phyloP scores from a whole-genome alignment of 768 basidiomycete species.

The Cystofilobasidium macerans region DNA sequence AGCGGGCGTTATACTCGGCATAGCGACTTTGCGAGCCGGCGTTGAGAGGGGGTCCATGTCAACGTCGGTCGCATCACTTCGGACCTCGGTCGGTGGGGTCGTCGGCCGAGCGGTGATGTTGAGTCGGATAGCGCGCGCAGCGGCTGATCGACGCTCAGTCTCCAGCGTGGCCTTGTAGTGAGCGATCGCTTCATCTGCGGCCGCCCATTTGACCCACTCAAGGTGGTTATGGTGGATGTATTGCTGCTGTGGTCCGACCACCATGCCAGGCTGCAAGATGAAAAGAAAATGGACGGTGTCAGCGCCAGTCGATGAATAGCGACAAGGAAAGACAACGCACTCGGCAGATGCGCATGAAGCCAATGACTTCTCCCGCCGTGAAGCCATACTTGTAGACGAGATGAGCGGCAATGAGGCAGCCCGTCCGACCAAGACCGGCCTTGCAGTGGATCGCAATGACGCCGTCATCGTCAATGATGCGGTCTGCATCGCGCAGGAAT shows the following conservation, averaged over 20 bases:
- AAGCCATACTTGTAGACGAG: slow-evolving; percentile 98
- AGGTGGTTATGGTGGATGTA: slow-evolving; percentile 90
- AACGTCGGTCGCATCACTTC: slow-evolving; percentile 33
- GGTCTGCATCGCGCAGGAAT: slow-evolving; percentile 16
- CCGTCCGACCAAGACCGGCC: slow-evolving; percentile 91
- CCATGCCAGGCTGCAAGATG: slow-evolving; percentile 18
- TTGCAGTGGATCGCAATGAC: slow-evolving; percentile 54
- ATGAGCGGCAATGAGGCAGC: slow-evolving; percentile 89
- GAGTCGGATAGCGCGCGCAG: slow-evolving; percentile 9
- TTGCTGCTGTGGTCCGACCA: slow-evolving; percentile 43
- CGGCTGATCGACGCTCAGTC: slow-evolving; percentile 14
- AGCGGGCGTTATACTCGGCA: slow-evolving; percentile 71
- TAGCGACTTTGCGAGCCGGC: slow-evolving; percentile 46
- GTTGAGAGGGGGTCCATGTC: slow-evolving; percentile 51
- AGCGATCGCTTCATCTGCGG: slow-evolving; percentile 53
- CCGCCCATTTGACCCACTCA: slow-evolving; percentile 89
- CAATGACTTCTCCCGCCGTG: slow-evolving; percentile 88
- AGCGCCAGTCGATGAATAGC: slow-evolving; percentile 59
- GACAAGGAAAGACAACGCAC: slow-evolving; percentile 69
- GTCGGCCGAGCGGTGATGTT: slow-evolving; percentile 18
- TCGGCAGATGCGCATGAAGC: slow-evolving; percentile 93
- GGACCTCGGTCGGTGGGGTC: slow-evolving; percentile 15
- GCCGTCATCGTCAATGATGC: slow-evolving; percentile 2
- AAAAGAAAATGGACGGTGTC: background rate
- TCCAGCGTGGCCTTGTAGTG: slow-evolving; percentile 39